Percentiles rank a stretch among this genome's conserved stretches.
Evolutionary conservation across 257 asterid genomes (phyloP).

Genomic region (Lithospermum erythrorhizon): DNA sequence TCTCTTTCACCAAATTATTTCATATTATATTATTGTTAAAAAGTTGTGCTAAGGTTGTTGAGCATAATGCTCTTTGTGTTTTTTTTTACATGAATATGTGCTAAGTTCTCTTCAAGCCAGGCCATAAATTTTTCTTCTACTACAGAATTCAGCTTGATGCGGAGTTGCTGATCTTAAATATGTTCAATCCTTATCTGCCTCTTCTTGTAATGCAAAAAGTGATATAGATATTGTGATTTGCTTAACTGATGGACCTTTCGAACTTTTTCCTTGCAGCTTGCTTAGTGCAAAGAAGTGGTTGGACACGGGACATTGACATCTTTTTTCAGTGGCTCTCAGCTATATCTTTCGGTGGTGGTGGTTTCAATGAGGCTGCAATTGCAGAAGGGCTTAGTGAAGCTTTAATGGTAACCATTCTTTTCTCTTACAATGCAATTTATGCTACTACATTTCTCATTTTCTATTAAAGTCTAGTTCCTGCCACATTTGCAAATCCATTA

Average conservation of each 20-base stretch:
- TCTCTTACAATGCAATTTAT: not conserved
- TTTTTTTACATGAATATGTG: not conserved
- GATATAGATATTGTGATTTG: not conserved
- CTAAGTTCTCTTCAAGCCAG: not conserved
- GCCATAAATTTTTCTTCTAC: not conserved
- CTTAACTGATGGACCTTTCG: not conserved
- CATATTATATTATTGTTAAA: not conserved
- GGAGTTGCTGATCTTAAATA: no score
- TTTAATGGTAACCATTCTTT: conserved; percentile 46
- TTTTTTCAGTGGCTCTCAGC: conserved; percentile 89
- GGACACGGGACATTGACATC: conserved; percentile 75
- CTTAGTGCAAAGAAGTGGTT: conserved; percentile 77
- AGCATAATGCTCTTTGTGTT: not conserved
- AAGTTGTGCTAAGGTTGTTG: no score
- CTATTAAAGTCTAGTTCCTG: not conserved
- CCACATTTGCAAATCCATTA: not conserved
- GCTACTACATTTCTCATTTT: not conserved
- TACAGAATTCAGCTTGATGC: no score
- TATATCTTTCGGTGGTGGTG: conserved; percentile 78
- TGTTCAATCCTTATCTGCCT: no score
- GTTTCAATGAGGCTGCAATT: conserved; percentile 79
- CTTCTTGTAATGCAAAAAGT: no score
- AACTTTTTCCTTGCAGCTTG: conserved; percentile 33
- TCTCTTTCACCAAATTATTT: conserved; percentile 1
- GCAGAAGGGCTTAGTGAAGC: conserved; percentile 97